Conservation (phyloP, 495 filamentous ascomycete species). For the Choiromyces venosus region DNA sequence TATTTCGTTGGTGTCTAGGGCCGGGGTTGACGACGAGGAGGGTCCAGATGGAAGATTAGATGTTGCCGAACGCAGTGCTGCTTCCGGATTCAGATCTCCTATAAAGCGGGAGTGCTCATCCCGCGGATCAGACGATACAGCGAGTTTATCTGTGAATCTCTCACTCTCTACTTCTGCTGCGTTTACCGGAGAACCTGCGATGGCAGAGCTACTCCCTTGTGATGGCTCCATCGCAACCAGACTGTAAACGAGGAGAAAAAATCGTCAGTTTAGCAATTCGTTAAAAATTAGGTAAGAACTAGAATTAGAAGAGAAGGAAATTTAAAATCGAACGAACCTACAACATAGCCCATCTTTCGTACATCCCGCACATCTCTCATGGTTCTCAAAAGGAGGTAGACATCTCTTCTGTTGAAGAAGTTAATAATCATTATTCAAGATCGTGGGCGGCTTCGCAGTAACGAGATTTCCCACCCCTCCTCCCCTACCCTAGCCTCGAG, state of each 20-base stretch:
- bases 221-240: not conserved
- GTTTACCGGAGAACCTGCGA: not conserved
- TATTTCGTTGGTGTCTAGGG: constrained; percentile 45
- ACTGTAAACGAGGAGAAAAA: not conserved
- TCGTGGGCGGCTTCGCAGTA: not conserved
- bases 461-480: not conserved
- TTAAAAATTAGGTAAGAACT: not conserved
- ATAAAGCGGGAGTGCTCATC: constrained; percentile 43
- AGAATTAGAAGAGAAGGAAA: no score
- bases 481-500: no score
- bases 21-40: constrained; percentile 31
- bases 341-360: constrained; percentile 34
- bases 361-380: constrained; percentile 41
- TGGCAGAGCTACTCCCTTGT: not conserved
- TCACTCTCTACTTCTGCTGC: not conserved
- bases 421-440: not conserved
- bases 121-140: not conserved
- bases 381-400: constrained; percentile 37
- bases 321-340: constrained; percentile 17
- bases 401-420: constrained; percentile 30
- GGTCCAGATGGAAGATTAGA: constrained; percentile 23
- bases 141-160: not conserved
- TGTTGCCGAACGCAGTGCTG: constrained; percentile 46
- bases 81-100: constrained; percentile 51
- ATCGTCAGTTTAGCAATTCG: not conserved